Conservation (phyloP, 495 filamentous ascomycete genomes). For the Penicillium waksmanii region DNA sequence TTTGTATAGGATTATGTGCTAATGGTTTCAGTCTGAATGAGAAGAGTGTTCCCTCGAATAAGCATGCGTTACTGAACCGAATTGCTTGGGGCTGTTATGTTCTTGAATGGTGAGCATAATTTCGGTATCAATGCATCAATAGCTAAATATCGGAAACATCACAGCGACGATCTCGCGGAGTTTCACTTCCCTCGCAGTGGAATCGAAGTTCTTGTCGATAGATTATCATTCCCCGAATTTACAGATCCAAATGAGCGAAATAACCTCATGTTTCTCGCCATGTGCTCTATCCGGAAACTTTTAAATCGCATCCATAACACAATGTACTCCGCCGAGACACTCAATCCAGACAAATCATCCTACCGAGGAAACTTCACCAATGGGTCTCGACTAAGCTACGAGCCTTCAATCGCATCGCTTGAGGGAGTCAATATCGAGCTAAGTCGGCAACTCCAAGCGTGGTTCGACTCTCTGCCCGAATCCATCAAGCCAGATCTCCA, state of each 20-base stretch:
- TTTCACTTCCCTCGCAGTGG: slow-evolving; percentile 26
- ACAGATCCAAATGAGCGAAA: slow-evolving; percentile 8
- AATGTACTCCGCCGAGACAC: slow-evolving; percentile 16
- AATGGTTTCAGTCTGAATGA: slow-evolving; percentile 12
- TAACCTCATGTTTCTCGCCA: slow-evolving; percentile 23
- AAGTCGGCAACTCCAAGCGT: slow-evolving; percentile 18
- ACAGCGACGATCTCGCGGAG: slow-evolving; percentile 26
- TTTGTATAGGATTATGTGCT: no score
- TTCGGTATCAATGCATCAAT: not conserved
- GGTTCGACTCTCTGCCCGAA: slow-evolving; percentile 20
- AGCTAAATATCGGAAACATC: not conserved
- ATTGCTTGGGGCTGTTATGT: slow-evolving; percentile 27
- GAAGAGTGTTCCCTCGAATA: slow-evolving; percentile 6
- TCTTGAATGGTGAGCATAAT: slow-evolving; percentile 21
- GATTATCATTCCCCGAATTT: slow-evolving; percentile 18
- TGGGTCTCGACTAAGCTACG: not conserved
- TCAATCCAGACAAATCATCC: slow-evolving; percentile 7
- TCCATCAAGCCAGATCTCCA: slow-evolving; percentile 18
- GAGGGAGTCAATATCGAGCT: slow-evolving; percentile 22
- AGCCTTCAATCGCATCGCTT: slow-evolving; percentile 17
- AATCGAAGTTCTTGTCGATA: slow-evolving; percentile 23
- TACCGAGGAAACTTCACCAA: not conserved
- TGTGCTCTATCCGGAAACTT: slow-evolving; percentile 27
- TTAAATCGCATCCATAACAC: slow-evolving; percentile 25
- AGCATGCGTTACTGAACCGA: slow-evolving; percentile 14